Evolutionary conservation across 2,329 filamentous ascomycete species (phyloP).

Genomic region (Aspergillus caelatus): DNA sequence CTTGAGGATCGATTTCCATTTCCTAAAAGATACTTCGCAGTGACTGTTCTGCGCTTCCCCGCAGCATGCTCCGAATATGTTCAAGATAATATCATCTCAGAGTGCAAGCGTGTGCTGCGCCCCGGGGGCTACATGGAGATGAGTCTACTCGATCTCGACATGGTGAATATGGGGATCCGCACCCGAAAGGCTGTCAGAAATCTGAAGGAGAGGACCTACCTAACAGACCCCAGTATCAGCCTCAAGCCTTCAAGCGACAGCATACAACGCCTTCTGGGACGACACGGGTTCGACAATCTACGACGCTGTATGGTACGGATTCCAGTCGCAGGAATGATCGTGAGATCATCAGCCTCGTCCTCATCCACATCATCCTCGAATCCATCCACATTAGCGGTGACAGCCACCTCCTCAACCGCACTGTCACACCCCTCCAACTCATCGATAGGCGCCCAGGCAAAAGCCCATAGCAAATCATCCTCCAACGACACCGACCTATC

Average conservation of each 20-base stretch:
- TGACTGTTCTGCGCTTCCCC: conserved; percentile 50
- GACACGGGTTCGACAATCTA: conserved; percentile 52
- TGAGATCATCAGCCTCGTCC: conserved; percentile 44
- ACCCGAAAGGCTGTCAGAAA: conserved; percentile 49
- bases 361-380: conserved; percentile 44
- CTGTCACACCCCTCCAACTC: conserved; percentile 28
- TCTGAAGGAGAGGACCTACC: conserved; percentile 50
- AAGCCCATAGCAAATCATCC: conserved; percentile 30
- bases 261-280: conserved; percentile 49
- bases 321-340: conserved; percentile 50
- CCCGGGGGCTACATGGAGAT: conserved; percentile 53
- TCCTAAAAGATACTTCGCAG: conserved; percentile 50
- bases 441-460: conserved; percentile 22
- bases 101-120: conserved; percentile 53
- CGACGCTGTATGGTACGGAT: conserved; percentile 53
- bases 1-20: conserved; percentile 49
- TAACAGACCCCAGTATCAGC: conserved; percentile 45
- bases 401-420: conserved; percentile 27
- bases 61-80: conserved; percentile 47
- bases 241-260: conserved; percentile 52
- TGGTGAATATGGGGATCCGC: conserved; percentile 53
- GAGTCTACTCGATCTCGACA: conserved; percentile 53
- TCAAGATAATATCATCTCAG: conserved; percentile 49
- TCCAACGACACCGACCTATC: conserved; percentile 46
- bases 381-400: conserved; percentile 34